Base-by-base conservation (phyloP, 2,329 filamentous ascomycete species). In the Leptographium flavum region DNA sequence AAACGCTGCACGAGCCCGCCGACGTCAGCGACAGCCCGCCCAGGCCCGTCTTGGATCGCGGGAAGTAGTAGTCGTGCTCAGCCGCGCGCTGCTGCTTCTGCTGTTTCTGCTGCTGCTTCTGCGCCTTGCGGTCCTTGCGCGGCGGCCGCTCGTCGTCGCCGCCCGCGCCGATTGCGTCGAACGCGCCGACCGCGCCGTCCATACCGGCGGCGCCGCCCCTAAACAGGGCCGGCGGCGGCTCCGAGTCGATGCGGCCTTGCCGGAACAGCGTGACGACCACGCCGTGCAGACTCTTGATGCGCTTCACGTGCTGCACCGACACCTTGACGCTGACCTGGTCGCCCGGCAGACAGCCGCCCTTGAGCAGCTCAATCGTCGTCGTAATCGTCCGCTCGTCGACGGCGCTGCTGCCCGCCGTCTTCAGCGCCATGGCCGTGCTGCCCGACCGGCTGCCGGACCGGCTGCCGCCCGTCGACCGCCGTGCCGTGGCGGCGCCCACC, bases 201-300 rank as follows among this genome's bases (percentile, higher is more conserved):
- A 13, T 21, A 28, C 19, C 30, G 4, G n/a, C 22, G 31, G 10
- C 14, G 23, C 14, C 30, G 8, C 7, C 9, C 33, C 17, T 31
- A 25, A 77, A 75, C 8, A 72, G 57, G 6, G 67, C 67, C 13
- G 66, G 56, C 5, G 71, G 66, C 5, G 78, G 78, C 7, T 75
- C 66, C 56, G 87, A 83, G 58, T 98, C 90, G 39, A 96, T 90
- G 48, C 87, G 79, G 22, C 87, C 87, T 60, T 94, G 85, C 38
- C 92, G 79, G 59, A 93, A 95, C 9, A 98, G 68, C 2, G 92
- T 96, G 39, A 94, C 78, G 49, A 96, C 92, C 40, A 96, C 83
- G 8, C 92, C 90, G 54, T 90, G 84, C 64, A 94, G 73, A 58
- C 87, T 96, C 65, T 90, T 87, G 56, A 96, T 77, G 47, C 80